A percentile compares a stretch with the other conserved stretches of the same genome.
Conservation (phyloP, 163 green algal species). For the Chloromonas sp. region DNA sequence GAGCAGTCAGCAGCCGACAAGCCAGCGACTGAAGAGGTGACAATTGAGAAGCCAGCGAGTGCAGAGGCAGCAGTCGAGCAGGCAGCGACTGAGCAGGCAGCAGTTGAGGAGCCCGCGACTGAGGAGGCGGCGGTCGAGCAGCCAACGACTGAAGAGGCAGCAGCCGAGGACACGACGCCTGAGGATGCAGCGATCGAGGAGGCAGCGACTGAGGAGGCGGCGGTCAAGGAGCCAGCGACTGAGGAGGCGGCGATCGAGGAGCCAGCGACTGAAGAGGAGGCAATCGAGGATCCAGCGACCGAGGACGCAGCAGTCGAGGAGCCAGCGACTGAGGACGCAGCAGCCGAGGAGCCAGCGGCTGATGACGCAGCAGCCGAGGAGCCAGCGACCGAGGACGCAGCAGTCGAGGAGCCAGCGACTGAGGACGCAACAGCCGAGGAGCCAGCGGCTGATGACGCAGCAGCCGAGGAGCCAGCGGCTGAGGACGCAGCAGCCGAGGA, state of each 20-base stretch:
- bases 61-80: conserved; percentile 4
- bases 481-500: neutral
- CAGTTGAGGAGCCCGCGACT: neutral
- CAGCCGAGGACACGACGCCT: neutral
- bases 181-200: neutral
- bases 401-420: neutral
- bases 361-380: neutral
- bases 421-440: neutral
- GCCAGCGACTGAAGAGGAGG: conserved; percentile 1
- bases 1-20: neutral
- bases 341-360: neutral
- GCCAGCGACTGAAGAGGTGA: neutral
- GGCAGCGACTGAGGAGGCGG: neutral
- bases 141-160: neutral
- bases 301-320: neutral
- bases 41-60: neutral
- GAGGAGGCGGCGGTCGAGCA: neutral
- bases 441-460: neutral
- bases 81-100: conserved; percentile 1
- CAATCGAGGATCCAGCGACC: neutral
- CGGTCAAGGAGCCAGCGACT: neutral
- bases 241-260: neutral
- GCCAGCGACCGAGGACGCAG: neutral
- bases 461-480: neutral
- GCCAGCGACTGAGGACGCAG: neutral